Conservation (phyloP, 192 early-diverging fungal genomes). For the Podila horticola region DNA sequence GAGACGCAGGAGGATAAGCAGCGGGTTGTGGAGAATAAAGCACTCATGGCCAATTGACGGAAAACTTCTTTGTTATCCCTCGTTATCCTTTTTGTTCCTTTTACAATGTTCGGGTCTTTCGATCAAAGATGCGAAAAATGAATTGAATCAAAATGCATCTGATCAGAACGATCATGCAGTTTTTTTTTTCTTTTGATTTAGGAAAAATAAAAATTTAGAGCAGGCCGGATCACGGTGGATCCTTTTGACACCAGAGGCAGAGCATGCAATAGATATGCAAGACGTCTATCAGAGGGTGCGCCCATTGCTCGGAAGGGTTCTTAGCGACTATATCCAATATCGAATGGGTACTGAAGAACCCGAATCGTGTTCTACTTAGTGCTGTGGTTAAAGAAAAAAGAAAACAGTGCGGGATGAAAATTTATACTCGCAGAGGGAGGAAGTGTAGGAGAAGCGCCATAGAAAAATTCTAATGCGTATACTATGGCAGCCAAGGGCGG, state of each 20-base stretch:
- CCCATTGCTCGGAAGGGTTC: conserved; percentile 30
- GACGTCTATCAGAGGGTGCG: conserved; percentile 52
- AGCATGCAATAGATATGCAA: conserved; percentile 21
- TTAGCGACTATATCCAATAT: conserved; percentile 52
- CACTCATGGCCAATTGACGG: conserved; percentile 9
- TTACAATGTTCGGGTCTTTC: not conserved
- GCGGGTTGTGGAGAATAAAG: conserved; percentile 15
- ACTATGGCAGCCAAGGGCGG: too few species aligned
- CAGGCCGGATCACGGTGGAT: conserved; percentile 28
- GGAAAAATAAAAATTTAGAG: conserved; percentile 25
- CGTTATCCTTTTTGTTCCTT: not conserved
- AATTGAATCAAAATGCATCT: not conserved
- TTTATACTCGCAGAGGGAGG: too few species aligned
- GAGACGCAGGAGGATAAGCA: conserved; percentile 5
- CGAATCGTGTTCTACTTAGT: conserved; percentile 48
- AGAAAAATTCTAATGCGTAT: too few species aligned
- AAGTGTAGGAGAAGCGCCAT: too few species aligned
- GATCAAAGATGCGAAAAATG: not conserved
- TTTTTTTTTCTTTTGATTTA: not conserved
- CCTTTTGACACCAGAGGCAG: conserved; percentile 48
- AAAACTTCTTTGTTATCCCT: not conserved
- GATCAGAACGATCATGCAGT: conserved; percentile 11
- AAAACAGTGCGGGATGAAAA: not conserved
- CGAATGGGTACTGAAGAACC: conserved; percentile 25
- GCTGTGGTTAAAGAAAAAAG: conserved; percentile 11